These are phyloP conservation scores for Hypoxylon sp. DNA, from an alignment of 2,329 filamentous ascomycete species.

Conservation along the genomic window DNA sequence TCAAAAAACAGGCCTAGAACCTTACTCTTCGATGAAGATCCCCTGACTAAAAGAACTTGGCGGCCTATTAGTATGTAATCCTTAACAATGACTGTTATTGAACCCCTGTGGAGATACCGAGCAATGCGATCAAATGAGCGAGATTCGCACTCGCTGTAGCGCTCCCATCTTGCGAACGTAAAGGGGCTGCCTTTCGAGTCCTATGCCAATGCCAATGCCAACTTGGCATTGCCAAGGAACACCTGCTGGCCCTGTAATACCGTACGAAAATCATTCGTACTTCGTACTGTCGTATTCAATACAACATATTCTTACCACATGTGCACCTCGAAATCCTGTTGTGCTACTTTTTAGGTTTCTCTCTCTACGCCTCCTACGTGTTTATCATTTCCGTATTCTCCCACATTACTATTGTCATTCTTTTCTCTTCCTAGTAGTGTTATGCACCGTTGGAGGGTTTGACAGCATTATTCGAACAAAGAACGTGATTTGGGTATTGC, in stretches of 20 bases:
- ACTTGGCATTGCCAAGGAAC: too few species aligned
- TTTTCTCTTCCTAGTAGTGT: conserved; percentile 4
- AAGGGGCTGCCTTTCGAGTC: conserved; percentile 15
- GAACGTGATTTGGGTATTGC: conserved; percentile 8
- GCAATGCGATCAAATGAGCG: not conserved
- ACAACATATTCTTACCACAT: conserved; percentile 10
- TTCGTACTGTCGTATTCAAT: conserved; percentile 10
- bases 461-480: conserved; percentile 17
- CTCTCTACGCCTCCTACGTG: conserved; percentile 11
- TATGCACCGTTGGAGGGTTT: conserved; percentile 7
- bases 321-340: conserved; percentile 27
- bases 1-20: conserved; percentile 1
- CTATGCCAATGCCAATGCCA: conserved; percentile 27
- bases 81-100: not conserved
- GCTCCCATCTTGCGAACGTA: conserved; percentile 10
- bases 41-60: conserved; percentile 17
- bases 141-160: conserved; percentile 15
- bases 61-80: conserved; percentile 8
- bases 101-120: not conserved
- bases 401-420: conserved; percentile 12
- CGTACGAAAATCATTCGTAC: conserved; percentile 12
- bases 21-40: not conserved
- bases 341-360: conserved; percentile 23
- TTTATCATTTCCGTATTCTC: conserved; percentile 7
- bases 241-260: conserved; percentile 3